Percentiles rank a stretch among this genome's conserved stretches.
Conservation (phyloP, 192 early-diverging fungal genomes). For the Linnemannia zychae region DNA sequence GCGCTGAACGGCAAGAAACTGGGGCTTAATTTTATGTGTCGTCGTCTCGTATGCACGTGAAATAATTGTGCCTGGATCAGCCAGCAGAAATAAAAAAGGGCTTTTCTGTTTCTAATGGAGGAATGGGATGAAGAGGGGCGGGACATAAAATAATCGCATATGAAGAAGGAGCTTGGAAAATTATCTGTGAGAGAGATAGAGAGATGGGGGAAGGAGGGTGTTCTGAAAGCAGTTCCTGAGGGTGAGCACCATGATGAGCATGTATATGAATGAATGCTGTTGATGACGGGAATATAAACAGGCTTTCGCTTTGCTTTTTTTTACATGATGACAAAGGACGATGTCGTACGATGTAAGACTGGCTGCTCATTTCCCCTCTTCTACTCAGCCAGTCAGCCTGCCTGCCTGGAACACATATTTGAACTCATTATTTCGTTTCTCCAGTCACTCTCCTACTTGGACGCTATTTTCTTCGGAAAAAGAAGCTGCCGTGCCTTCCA, state of each 20-base stretch:
- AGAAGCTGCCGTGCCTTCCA: conserved; percentile 18
- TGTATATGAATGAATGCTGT: background rate
- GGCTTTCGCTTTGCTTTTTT: background rate
- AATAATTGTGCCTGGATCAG: conserved; percentile 7
- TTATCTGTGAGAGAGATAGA: background rate
- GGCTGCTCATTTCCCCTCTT: background rate
- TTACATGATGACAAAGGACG: background rate
- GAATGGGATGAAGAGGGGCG: background rate
- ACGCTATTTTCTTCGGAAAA: conserved; percentile 19
- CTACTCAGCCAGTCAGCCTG: background rate
- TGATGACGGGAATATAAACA: background rate
- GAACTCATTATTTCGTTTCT: background rate
- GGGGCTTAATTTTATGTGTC: background rate
- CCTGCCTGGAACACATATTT: background rate
- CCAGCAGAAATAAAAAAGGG: background rate
- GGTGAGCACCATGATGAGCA: background rate
- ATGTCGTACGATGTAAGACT: background rate
- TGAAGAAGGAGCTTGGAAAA: background rate
- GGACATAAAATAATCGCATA: background rate
- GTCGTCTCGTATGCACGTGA: background rate
- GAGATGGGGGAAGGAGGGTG: background rate
- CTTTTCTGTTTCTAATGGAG: background rate
- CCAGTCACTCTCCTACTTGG: background rate
- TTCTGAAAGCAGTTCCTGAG: background rate
- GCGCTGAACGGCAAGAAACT: background rate